Conservation (phyloP, 345 rosid genomes). For the Lepidium africanum region DNA sequence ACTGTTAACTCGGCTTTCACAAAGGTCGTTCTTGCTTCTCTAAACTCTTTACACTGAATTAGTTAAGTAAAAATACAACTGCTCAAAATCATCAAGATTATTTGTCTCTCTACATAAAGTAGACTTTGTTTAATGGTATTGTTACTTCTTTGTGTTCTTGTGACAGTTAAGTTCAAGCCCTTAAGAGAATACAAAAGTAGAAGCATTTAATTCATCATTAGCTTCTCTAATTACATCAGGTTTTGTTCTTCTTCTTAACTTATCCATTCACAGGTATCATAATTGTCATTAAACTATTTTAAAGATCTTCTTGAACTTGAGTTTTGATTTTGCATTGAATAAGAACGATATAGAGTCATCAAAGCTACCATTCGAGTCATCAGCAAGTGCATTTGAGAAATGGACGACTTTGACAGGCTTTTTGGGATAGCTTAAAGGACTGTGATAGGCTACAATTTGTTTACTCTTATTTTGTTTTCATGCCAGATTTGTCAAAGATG, state of each 20-base stretch:
- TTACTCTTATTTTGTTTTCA: neutral
- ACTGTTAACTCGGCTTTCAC: conserved; percentile 61
- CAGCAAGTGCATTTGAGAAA: conserved; percentile 79
- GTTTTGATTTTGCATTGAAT: conserved; percentile 38
- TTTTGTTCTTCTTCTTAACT: conserved; percentile 12
- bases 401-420: conserved; percentile 74
- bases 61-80: neutral
- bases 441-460: conserved; percentile 26
- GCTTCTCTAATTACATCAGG: conserved; percentile 83
- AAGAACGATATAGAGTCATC: conserved; percentile 69
- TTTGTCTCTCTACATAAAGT: neutral
- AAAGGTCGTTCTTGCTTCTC: conserved; percentile 41
- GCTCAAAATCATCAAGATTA: neutral
- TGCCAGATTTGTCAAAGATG: neutral
- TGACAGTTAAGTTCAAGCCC: conserved; percentile 61
- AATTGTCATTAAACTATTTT: neutral
- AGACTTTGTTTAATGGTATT: neutral
- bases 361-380: conserved; percentile 60
- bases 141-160: neutral
- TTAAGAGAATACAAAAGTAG: conserved; percentile 64
- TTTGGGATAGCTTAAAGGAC: conserved; percentile 58
- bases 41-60: neutral
- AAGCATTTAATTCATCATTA: conserved; percentile 65
- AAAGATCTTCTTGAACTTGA: neutral
- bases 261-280: neutral